A percentile compares a stretch with the other conserved stretches of the same genome.
These are phyloP conservation scores for Vitis hybrid DNA, from an alignment of 177 flowering plant genomes.

Conservation along the genomic window DNA sequence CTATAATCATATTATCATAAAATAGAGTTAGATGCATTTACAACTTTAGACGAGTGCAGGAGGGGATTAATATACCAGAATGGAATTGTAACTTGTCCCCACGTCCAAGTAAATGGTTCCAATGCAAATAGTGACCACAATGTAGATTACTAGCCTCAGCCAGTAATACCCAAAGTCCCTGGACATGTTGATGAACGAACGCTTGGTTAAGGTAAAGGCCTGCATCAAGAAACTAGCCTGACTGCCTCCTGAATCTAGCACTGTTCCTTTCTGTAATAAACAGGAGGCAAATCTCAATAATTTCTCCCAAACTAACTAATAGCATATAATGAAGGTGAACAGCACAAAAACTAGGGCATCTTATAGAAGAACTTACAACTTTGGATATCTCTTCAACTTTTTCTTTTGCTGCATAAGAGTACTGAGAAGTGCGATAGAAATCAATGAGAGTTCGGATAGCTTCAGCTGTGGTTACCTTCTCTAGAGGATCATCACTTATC, in stretches of 20 bases:
- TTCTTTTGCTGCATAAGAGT: conserved; percentile 48
- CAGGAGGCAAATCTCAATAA: background rate
- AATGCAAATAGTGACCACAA: conserved; percentile 81
- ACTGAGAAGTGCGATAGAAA: conserved; percentile 59
- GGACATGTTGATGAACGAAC: conserved; percentile 89
- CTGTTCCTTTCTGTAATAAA: conserved; percentile 82
- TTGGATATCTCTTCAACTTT: conserved; percentile 74
- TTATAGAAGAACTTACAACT: conserved; percentile 49
- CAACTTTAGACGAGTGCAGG: background rate
- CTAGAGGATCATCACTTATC: conserved; percentile 74
- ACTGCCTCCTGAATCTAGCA: conserved; percentile 88
- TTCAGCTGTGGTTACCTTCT: conserved; percentile 78
- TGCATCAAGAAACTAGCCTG: conserved; percentile 96
- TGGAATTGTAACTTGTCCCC: conserved; percentile 75
- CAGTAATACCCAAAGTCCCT: conserved; percentile 98
- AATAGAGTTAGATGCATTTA: too few species aligned
- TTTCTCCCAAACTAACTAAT: background rate
- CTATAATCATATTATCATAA: too few species aligned
- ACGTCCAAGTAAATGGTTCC: conserved; percentile 85
- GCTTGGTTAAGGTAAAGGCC: conserved; percentile 66
- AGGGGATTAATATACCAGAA: conserved; percentile 50
- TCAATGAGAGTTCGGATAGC: conserved; percentile 62
- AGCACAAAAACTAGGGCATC: too few species aligned
- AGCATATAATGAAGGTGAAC: too few species aligned
- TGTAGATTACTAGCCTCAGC: conserved; percentile 84